Percentiles rank a stretch among this genome's conserved stretches.
These are phyloP conservation scores for Cavenderia fasciculata DNA, from an alignment of 78 protist species.

Conservation along the genomic window DNA sequence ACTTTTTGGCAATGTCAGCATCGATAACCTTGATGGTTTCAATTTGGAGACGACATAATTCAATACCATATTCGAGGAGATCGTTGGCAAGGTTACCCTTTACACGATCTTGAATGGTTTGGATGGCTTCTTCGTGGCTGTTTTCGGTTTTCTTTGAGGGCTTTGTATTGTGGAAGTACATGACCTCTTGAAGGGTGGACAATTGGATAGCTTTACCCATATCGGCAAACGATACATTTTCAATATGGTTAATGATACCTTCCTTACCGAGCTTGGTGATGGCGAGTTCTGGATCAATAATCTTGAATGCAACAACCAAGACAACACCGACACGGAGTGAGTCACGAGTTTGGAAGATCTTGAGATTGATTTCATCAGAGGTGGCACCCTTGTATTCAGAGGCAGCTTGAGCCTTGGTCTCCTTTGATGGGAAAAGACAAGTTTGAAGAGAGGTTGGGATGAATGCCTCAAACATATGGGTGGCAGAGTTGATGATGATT, in stretches of 20 bases:
- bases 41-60: slow-evolving; percentile 38
- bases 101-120: slow-evolving; percentile 67
- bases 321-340: slow-evolving; percentile 61
- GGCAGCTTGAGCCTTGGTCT: slow-evolving; percentile 20
- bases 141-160: background rate
- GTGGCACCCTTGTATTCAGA: slow-evolving; percentile 10
- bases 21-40: slow-evolving; percentile 51
- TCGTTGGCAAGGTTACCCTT: slow-evolving; percentile 25
- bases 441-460: slow-evolving; percentile 27
- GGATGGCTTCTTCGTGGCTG: no score
- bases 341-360: slow-evolving; percentile 55
- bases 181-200: slow-evolving; percentile 41
- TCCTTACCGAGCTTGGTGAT: slow-evolving; percentile 36
- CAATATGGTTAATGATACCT: slow-evolving; percentile 45
- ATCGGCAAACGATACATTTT: slow-evolving; percentile 54
- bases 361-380: slow-evolving; percentile 28
- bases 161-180: slow-evolving; percentile 32
- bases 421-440: slow-evolving; percentile 57
- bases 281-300: slow-evolving; percentile 43
- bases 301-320: slow-evolving; percentile 33
- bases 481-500: slow-evolving; percentile 33
- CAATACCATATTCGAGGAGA: slow-evolving; percentile 44
- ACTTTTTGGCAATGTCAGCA: slow-evolving; percentile 31
- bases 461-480: slow-evolving; percentile 45
- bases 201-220: slow-evolving; percentile 60